A percentile compares a stretch with the other conserved stretches of the same genome.
Conservation (phyloP, 306 rosid genomes). For the Lotus japonicus region DNA sequence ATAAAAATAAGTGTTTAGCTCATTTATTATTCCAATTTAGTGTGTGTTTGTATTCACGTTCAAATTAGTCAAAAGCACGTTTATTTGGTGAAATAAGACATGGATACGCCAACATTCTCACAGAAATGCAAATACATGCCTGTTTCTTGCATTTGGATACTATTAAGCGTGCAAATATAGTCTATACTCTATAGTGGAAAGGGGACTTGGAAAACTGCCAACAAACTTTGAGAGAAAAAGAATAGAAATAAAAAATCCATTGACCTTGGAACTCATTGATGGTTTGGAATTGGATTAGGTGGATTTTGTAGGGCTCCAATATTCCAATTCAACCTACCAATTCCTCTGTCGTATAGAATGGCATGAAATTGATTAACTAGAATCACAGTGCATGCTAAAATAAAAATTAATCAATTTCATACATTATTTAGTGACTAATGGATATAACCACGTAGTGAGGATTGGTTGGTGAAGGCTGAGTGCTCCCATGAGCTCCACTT, state of each 20-base stretch:
- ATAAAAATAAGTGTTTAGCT: too few relatives aligned
- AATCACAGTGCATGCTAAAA: not conserved
- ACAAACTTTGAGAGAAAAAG: not conserved
- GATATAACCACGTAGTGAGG: not conserved
- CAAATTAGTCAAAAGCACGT: too few relatives aligned
- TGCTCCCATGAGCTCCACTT: too few relatives aligned
- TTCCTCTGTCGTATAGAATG: conserved; percentile 24
- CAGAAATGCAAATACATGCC: too few relatives aligned
- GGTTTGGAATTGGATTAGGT: not conserved
- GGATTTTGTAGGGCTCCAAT: not conserved
- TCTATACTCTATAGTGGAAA: too few relatives aligned
- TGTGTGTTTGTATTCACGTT: too few relatives aligned
- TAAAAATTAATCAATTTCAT: not conserved
- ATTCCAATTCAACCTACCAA: not conserved
- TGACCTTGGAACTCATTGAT: conserved; percentile 17
- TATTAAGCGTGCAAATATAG: too few relatives aligned
- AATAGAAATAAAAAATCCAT: not conserved
- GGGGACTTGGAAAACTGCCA: not conserved
- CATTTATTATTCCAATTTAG: too few relatives aligned
- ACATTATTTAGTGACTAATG: not conserved
- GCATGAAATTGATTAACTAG: conserved; percentile 4
- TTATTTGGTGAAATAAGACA: too few relatives aligned
- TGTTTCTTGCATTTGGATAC: too few relatives aligned
- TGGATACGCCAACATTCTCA: too few relatives aligned
- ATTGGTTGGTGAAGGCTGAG: too few relatives aligned